Evolutionary conservation across 2,329 filamentous ascomycete genomes (phyloP).

Genomic region (Colletotrichum ledebouriae): DNA sequence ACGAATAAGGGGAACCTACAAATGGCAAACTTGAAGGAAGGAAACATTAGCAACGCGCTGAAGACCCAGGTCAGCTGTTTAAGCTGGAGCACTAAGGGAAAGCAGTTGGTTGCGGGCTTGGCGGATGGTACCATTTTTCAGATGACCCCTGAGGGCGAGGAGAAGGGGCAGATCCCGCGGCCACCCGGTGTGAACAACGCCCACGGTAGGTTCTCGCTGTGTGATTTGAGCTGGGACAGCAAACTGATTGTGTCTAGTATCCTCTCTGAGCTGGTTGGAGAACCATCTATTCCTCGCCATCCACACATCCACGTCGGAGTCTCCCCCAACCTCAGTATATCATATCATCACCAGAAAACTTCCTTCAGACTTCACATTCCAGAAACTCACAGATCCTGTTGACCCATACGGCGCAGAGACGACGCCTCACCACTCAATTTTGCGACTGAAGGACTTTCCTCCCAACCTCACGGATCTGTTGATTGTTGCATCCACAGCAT

Average conservation of each 20-base stretch:
- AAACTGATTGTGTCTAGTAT: slow-evolving; percentile 66
- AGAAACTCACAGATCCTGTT: slow-evolving; percentile 81
- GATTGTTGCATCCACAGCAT: slow-evolving; percentile 84
- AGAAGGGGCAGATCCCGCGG: slow-evolving; percentile 83
- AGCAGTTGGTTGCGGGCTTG: slow-evolving; percentile 90
- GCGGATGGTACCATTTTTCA: slow-evolving; percentile 84
- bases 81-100: slow-evolving; percentile 93
- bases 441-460: slow-evolving; percentile 83
- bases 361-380: slow-evolving; percentile 74
- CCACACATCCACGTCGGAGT: slow-evolving; percentile 75
- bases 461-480: slow-evolving; percentile 86
- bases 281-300: slow-evolving; percentile 87
- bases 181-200: slow-evolving; percentile 77
- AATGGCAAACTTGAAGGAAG: slow-evolving; percentile 83
- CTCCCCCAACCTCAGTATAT: slow-evolving; percentile 76
- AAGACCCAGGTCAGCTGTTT: slow-evolving; percentile 84
- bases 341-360: slow-evolving; percentile 81
- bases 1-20: slow-evolving; percentile 84
- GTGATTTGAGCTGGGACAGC: slow-evolving; percentile 34
- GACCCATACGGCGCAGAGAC: slow-evolving; percentile 77
- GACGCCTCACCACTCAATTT: slow-evolving; percentile 81
- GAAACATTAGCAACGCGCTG: slow-evolving; percentile 72
- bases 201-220: slow-evolving; percentile 68
- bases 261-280: slow-evolving; percentile 88
- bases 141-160: slow-evolving; percentile 83